These are phyloP conservation scores for Cinnamomum chago DNA, from an alignment of 164 flowering plant species.

Conservation along the genomic window DNA sequence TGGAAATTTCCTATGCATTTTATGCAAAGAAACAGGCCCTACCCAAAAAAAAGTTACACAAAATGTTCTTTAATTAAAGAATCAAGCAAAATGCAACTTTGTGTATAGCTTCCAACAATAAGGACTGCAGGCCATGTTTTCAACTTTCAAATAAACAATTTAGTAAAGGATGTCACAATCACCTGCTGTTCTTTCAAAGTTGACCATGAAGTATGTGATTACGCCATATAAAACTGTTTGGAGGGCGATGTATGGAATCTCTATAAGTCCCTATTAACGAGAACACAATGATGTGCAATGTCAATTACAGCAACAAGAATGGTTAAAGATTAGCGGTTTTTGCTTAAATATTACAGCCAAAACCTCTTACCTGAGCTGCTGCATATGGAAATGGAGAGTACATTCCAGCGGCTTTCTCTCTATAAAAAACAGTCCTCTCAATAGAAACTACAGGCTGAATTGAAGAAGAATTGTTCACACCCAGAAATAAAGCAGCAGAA, in stretches of 20 bases:
- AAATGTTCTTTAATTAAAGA: neutral
- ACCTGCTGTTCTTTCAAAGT: constrained; percentile 66
- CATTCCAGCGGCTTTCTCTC: constrained; percentile 92
- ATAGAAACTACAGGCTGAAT: constrained; percentile 82
- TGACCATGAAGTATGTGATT: constrained; percentile 80
- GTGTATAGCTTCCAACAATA: neutral
- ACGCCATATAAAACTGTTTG: constrained; percentile 64
- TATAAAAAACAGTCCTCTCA: constrained; percentile 84
- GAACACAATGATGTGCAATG: neutral
- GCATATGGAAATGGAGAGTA: constrained; percentile 82
- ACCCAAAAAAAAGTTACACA: neutral
- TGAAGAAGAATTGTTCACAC: constrained; percentile 74
- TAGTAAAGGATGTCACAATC: constrained; percentile 9
- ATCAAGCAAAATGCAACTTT: neutral
- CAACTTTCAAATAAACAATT: neutral
- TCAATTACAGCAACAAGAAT: neutral
- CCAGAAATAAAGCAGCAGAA: constrained; percentile 69
- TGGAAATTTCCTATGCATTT: too few species aligned
- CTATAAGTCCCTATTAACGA: constrained; percentile 71
- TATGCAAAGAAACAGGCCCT: neutral
- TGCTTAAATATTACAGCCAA: neutral
- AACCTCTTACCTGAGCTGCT: constrained; percentile 60
- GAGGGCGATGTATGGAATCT: constrained; percentile 64
- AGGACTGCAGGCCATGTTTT: neutral
- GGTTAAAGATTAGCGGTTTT: neutral